These are phyloP conservation scores for Trichoderma atrobrunneum DNA, from an alignment of 2,329 filamentous ascomycete species.

Conservation along the genomic window DNA sequence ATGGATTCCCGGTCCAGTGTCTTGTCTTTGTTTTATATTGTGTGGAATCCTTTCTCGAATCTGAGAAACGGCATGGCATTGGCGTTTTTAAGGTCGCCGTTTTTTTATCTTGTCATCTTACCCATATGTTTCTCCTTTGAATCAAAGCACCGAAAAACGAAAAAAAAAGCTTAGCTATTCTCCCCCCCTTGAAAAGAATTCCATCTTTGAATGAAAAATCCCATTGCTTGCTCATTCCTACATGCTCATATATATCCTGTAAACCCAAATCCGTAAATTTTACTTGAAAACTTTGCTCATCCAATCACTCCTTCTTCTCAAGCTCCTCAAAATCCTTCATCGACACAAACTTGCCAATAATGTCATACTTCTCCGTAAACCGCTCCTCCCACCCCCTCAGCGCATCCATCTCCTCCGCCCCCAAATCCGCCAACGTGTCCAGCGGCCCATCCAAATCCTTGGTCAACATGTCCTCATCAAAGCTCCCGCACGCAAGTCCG, in stretches of 20 bases:
- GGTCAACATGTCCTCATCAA: slow-evolving; percentile 93
- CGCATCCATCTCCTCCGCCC: slow-evolving; percentile 74
- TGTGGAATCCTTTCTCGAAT: slow-evolving; percentile 21
- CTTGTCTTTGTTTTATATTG: not conserved
- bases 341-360: slow-evolving; percentile 82
- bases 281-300: not conserved
- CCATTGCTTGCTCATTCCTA: not conserved
- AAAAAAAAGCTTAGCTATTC: not conserved
- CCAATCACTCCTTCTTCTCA: slow-evolving; percentile 8
- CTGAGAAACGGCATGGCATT: slow-evolving; percentile 17
- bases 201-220: not conserved
- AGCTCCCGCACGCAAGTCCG: slow-evolving; percentile 85
- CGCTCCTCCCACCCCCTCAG: slow-evolving; percentile 89
- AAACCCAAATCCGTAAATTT: not conserved
- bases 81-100: not conserved
- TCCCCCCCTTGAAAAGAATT: not conserved
- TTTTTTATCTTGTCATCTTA: slow-evolving; percentile 16
- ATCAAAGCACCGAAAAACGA: not conserved
- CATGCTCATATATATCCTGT: not conserved
- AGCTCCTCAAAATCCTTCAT: slow-evolving; percentile 37
- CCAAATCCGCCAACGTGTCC: slow-evolving; percentile 71
- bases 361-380: slow-evolving; percentile 88
- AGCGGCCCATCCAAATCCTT: slow-evolving; percentile 82
- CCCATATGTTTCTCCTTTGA: not conserved
- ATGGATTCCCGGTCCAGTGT: not conserved